Conservation (phyloP, 1,284 basidiomycete genomes). For the Cryptococcus deneoformans region DNA sequence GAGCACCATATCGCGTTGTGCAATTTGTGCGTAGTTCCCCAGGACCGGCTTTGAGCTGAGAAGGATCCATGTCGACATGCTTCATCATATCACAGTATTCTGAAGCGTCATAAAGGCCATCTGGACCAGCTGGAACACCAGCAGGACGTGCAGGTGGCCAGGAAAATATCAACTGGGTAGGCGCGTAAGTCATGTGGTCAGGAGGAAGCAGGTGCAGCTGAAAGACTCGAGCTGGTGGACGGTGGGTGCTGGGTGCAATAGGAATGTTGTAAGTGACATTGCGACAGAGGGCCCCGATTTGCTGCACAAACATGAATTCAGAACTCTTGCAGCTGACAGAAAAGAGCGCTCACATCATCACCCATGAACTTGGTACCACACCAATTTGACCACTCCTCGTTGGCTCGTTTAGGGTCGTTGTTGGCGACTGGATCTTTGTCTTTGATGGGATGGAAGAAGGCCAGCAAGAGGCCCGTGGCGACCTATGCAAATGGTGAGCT, state of each 20-base stretch:
- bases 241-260: slow-evolving; percentile 23
- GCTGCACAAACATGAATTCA: slow-evolving; percentile 8
- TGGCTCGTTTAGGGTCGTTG: slow-evolving; percentile 68
- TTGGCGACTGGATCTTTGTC: slow-evolving; percentile 61
- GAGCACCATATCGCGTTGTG: slow-evolving; percentile 83
- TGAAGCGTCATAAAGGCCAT: slow-evolving; percentile 67
- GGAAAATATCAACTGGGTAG: slow-evolving; percentile 62
- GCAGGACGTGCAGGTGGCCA: slow-evolving; percentile 67
- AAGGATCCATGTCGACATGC: slow-evolving; percentile 65
- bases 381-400: slow-evolving; percentile 89
- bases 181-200: slow-evolving; percentile 17
- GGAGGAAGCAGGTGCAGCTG: slow-evolving; percentile 41
- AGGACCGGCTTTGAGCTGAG: slow-evolving; percentile 47
- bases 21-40: slow-evolving; percentile 85
- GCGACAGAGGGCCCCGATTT: slow-evolving; percentile 35
- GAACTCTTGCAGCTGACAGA: background rate
- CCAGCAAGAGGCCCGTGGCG: slow-evolving; percentile 83
- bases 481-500: slow-evolving; percentile 43
- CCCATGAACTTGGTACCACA: slow-evolving; percentile 68
- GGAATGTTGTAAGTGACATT: slow-evolving; percentile 26
- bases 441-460: slow-evolving; percentile 85
- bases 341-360: slow-evolving; percentile 41
- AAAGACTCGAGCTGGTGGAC: slow-evolving; percentile 46
- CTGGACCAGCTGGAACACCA: slow-evolving; percentile 23
- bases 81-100: slow-evolving; percentile 80